Evolutionary conservation across 2,329 filamentous ascomycete genomes (phyloP).

Genomic region (Bisporella sp.): DNA sequence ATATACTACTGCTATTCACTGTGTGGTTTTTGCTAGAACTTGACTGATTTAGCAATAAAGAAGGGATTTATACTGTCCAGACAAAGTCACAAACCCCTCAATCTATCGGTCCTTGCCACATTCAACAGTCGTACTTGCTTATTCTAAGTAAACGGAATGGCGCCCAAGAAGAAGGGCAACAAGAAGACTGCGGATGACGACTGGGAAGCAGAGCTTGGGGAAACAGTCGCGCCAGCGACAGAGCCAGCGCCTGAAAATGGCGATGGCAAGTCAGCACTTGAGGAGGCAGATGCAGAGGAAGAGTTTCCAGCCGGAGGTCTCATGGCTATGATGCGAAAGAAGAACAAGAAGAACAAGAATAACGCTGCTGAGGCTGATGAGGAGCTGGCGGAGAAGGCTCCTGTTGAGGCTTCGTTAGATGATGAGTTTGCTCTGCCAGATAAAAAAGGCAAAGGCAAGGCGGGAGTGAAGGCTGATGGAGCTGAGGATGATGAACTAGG

Average conservation of each 20-base stretch:
- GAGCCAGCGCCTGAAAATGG: constrained; percentile 26
- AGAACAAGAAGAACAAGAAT: constrained; percentile 57
- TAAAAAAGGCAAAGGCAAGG: constrained; percentile 61
- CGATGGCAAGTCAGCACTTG: constrained; percentile 32
- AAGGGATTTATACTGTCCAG: no score
- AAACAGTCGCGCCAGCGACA: constrained; percentile 43
- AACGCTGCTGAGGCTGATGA: constrained; percentile 66
- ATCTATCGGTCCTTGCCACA: no score
- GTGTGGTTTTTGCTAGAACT: no score
- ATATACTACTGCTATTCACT: no score
- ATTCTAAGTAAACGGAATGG: constrained; percentile 49
- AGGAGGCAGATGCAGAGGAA: constrained; percentile 42
- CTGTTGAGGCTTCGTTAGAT: constrained; percentile 73
- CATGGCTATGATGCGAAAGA: constrained; percentile 75
- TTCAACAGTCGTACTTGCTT: no score
- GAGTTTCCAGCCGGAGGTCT: constrained; percentile 52
- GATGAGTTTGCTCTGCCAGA: constrained; percentile 75
- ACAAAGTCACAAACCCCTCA: no score
- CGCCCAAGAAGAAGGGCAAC: constrained; percentile 92
- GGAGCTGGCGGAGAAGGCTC: constrained; percentile 59
- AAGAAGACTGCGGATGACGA: constrained; percentile 74
- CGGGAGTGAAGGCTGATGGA: constrained; percentile 35
- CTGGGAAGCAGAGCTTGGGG: constrained; percentile 91
- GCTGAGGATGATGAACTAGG: constrained; percentile 43
- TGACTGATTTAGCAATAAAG: no score